phyloP scores from a whole-genome alignment of 2,329 filamentous ascomycete species.

The Elsinoe batatas region DNA sequence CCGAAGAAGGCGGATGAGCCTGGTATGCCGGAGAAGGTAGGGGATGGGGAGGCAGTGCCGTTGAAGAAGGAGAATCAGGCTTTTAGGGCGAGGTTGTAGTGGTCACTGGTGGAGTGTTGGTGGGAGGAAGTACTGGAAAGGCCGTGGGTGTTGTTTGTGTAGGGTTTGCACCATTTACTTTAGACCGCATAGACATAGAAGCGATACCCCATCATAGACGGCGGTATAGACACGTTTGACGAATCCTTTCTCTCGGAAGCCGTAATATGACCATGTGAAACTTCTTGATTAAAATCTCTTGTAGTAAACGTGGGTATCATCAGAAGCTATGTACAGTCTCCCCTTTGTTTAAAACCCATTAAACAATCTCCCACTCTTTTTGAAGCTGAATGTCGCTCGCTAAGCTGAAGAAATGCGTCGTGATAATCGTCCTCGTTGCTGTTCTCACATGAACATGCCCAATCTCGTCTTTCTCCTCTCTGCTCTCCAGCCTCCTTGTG shows the following conservation, averaged over 20 bases:
- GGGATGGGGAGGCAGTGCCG: constrained; percentile 32
- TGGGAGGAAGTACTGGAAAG: neutral
- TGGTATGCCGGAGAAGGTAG: constrained; percentile 28
- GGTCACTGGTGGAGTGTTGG: no score
- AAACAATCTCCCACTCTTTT: constrained; percentile 6
- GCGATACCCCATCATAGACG: constrained; percentile 7
- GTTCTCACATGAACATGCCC: constrained; percentile 37
- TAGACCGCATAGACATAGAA: constrained; percentile 6
- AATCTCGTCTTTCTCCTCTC: constrained; percentile 41
- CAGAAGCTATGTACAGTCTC: constrained; percentile 7
- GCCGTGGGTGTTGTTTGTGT: neutral
- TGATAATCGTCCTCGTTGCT: constrained; percentile 5
- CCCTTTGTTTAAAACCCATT: neutral
- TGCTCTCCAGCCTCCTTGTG: constrained; percentile 26
- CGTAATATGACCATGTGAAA: neutral
- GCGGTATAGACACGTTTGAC: neutral
- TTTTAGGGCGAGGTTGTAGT: constrained; percentile 32
- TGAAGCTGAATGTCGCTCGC: constrained; percentile 1
- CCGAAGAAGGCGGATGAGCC: constrained; percentile 45
- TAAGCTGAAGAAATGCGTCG: neutral
- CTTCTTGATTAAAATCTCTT: constrained; percentile 8
- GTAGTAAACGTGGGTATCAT: constrained; percentile 8
- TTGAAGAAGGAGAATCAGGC: constrained; percentile 32
- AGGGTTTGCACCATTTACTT: neutral
- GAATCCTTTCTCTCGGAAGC: neutral